Conservation (phyloP, 2,329 filamentous ascomycete species). For the Arthrobotrys entomopaga region DNA sequence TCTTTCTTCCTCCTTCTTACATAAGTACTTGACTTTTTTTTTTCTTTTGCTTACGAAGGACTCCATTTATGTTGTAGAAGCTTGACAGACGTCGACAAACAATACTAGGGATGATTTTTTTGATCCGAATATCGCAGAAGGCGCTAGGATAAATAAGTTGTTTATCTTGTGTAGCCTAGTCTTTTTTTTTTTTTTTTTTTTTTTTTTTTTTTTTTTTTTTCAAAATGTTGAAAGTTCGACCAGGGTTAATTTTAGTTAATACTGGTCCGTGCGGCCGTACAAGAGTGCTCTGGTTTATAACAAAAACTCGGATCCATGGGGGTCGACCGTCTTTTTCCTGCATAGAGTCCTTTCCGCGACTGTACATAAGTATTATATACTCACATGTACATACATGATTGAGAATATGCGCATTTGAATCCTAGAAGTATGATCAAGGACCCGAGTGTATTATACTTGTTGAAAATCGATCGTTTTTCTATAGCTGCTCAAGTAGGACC, state of each 20-base stretch:
- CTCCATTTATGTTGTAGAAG: neutral
- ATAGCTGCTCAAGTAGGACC: neutral
- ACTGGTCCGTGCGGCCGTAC: neutral
- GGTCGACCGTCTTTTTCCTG: too few species aligned
- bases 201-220: too few species aligned
- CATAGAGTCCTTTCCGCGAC: too few species aligned
- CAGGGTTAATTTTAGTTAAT: neutral
- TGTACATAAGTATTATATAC: neutral
- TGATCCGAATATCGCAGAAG: slow-evolving; percentile 32
- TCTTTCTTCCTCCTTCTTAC: too few species aligned
- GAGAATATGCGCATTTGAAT: neutral
- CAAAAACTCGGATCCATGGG: too few species aligned
- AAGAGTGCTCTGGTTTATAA: too few species aligned
- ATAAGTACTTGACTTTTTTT: too few species aligned
- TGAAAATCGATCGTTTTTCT: slow-evolving; percentile 3
- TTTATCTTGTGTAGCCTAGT: slow-evolving; percentile 14
- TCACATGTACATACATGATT: neutral
- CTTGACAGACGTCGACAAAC: too few species aligned
- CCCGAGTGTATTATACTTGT: neutral
- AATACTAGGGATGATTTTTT: slow-evolving; percentile 25
- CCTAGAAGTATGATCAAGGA: neutral
- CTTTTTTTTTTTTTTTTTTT: too few species aligned
- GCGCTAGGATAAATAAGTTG: slow-evolving; percentile 37
- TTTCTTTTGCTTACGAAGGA: neutral
- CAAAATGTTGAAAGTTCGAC: neutral